Evolutionary conservation across 1,284 basidiomycete genomes (phyloP).

Genomic region (Heterobasidion occidentale): DNA sequence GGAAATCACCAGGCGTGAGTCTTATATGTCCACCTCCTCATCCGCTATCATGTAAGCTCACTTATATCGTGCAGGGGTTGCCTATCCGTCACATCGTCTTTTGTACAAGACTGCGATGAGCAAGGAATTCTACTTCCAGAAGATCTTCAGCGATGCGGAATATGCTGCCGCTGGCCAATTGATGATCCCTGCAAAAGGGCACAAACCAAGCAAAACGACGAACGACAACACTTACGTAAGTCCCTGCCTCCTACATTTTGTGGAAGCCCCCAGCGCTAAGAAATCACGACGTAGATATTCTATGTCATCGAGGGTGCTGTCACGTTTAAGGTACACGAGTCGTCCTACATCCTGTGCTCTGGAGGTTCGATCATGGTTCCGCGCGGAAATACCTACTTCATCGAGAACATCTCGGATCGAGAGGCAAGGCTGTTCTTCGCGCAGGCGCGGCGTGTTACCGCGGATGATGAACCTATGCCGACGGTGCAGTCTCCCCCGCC

Average conservation of each 20-base stretch:
- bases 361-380: conserved; percentile 91
- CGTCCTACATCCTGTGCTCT: conserved; percentile 69
- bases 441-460: conserved; percentile 74
- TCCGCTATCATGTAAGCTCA: not conserved
- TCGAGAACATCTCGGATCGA: conserved; percentile 80
- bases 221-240: conserved; percentile 95
- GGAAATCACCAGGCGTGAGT: conserved; percentile 68
- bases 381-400: conserved; percentile 88
- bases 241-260: not conserved
- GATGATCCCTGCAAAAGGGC: conserved; percentile 66
- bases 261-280: not conserved
- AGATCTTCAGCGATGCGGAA: conserved; percentile 90
- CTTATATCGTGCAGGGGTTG: conserved; percentile 47
- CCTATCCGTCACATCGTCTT: conserved; percentile 64
- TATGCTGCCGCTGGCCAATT: conserved; percentile 90
- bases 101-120: conserved; percentile 50
- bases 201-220: conserved; percentile 83
- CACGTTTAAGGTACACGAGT: conserved; percentile 76
- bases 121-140: conserved; percentile 80
- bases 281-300: conserved; percentile 56
- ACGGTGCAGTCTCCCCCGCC: conserved; percentile 7
- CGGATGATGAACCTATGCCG: conserved; percentile 24
- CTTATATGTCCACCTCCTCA: not conserved
- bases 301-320: conserved; percentile 86
- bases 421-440: conserved; percentile 88